Evolutionary conservation across 495 filamentous ascomycete species (phyloP), one percentile per base, ranked within the genome.

Genomic region (Chaetomium cochliodes): DNA sequence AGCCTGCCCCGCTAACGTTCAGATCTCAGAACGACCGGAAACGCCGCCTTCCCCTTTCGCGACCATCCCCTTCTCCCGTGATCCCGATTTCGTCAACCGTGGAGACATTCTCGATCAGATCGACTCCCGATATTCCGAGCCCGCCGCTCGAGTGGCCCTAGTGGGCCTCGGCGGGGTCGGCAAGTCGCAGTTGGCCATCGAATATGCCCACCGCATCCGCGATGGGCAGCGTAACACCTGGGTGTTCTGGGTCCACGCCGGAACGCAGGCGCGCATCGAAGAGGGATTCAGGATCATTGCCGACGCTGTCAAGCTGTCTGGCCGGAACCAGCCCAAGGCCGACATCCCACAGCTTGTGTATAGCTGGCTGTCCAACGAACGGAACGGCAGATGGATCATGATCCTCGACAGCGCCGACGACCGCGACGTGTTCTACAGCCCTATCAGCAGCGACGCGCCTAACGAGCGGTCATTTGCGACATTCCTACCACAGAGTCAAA

Each of bases 371-470:
- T 63, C 70, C 6, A 77, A 78, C 58, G 63, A 71, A 53, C 67
- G 69, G 66, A 77, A 75, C 55, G 72, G 70, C 47, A 54, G 33
- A n/a, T n/a, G n/a, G n/a, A n/a, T n/a, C n/a, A n/a, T n/a, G n/a
- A n/a, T n/a, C n/a, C n/a, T n/a, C n/a, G 46, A 49, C 64, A 84
- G 81, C 63, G 75, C 73, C 30, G 80, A 84, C 62, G 72, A 78
- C 67, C 26, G 26, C 47, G 64, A 74, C 25, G 61, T 79, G 11
- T 72, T 78, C 51, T 68, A 57, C 53, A 13, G 11, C 8, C 57
- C 25, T 47, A 56, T 56, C 5, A 18, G 50, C 50, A 8, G 25
- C 50, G 50, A 53, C 7, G 13, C 7, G 6, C 7, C 11, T 37
- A 41, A 54, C 18, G 46, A 23, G 28, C 63, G 28, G 25, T 30